These are phyloP conservation scores for Kalaharituber pfeilii DNA, from an alignment of 2,329 filamentous ascomycete species.

Conservation along the genomic window DNA sequence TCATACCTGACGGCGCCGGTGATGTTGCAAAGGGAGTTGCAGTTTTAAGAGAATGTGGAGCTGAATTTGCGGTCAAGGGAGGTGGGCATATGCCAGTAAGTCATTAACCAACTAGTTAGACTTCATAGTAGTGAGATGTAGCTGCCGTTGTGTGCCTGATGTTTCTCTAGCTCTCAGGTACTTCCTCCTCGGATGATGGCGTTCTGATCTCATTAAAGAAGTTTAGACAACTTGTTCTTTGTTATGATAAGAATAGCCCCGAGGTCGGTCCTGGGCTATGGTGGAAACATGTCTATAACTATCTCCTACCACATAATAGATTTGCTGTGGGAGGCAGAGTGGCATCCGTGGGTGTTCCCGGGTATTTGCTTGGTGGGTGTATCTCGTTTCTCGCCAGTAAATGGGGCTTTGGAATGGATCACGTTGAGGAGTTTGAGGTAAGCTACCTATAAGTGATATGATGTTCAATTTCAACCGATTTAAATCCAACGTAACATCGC, in stretches of 20 bases:
- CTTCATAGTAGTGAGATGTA: no score
- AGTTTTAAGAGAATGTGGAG: background rate
- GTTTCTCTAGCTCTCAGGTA: background rate
- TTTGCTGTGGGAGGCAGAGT: slow-evolving; percentile 32
- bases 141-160: no score
- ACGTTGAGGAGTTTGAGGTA: slow-evolving; percentile 18
- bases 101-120: no score
- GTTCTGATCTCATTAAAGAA: background rate
- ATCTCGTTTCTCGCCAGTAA: slow-evolving; percentile 23
- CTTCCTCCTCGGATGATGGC: background rate
- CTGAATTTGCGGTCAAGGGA: slow-evolving; percentile 1
- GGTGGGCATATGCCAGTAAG: background rate
- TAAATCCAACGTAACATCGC: no score
- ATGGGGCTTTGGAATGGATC: slow-evolving; percentile 22
- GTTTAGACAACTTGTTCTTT: background rate
- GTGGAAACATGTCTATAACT: slow-evolving; percentile 30
- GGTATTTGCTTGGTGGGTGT: slow-evolving; percentile 26
- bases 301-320: slow-evolving; percentile 30
- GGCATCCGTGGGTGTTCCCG: slow-evolving; percentile 34
- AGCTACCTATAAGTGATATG: background rate
- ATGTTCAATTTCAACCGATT: background rate
- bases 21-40: slow-evolving; percentile 19
- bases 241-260: no score
- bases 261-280: slow-evolving; percentile 28
- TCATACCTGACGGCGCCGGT: slow-evolving; percentile 11